phyloP scores from a whole-genome alignment of 1,139 yeast genomes.

The Nakaseomyces uthaithaninus region DNA sequence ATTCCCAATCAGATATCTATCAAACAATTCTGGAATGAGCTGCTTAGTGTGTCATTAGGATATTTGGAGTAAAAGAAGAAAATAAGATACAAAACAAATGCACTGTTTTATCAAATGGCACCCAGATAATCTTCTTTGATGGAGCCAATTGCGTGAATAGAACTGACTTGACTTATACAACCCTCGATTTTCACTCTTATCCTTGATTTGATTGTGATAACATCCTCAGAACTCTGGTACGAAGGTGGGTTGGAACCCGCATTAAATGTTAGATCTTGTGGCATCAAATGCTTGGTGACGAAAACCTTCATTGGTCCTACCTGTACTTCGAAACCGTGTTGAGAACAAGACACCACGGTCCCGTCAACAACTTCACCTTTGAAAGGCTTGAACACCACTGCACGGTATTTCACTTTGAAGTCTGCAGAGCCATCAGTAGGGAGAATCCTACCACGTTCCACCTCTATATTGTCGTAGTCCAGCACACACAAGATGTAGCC shows the following conservation, averaged over 20 bases:
- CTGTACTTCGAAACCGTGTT: conserved; percentile 96
- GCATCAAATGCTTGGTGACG: conserved; percentile 89
- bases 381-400: conserved; percentile 97
- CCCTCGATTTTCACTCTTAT: conserved; percentile 94
- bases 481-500: conserved; percentile 95
- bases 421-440: conserved; percentile 94
- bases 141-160: conserved; percentile 94
- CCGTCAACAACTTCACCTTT: conserved; percentile 98
- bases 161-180: conserved; percentile 94
- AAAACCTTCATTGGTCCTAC: conserved; percentile 96
- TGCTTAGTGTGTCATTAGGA: no score
- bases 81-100: no score
- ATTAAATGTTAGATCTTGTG: conserved; percentile 86
- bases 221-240: conserved; percentile 92
- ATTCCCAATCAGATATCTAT: no score
- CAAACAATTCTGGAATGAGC: no score
- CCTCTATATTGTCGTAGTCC: conserved; percentile 90
- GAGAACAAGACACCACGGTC: conserved; percentile 85
- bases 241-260: conserved; percentile 98
- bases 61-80: no score
- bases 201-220: conserved; percentile 86
- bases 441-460: conserved; percentile 86
- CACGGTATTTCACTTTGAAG: conserved; percentile 90
- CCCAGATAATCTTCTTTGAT: conserved; percentile 96
- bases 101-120: conserved; percentile 41